Evolutionary conservation across 805 yeast species (phyloP).

Genomic region (Candida awuae): DNA sequence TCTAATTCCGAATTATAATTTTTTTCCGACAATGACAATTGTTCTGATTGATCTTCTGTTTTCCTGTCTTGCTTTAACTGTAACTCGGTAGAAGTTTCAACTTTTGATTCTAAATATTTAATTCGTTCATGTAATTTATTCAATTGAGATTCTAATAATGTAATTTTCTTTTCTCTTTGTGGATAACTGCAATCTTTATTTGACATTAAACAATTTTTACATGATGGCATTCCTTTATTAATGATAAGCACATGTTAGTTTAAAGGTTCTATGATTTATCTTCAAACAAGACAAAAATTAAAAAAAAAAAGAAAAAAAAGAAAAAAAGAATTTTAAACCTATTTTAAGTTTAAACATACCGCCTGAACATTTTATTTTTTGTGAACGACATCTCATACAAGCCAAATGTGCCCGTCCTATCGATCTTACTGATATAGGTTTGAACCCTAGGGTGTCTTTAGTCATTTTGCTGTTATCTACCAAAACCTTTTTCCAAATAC

Average conservation of each 20-base stretch:
- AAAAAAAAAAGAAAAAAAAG: background rate
- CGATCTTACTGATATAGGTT: conserved; percentile 5
- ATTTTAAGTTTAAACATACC: background rate
- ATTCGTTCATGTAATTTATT: conserved; percentile 12
- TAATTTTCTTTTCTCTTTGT: conserved; percentile 17
- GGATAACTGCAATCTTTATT: conserved; percentile 16
- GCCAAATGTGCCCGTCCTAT: conserved; percentile 28
- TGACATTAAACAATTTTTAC: conserved; percentile 14
- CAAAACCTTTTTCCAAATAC: no score
- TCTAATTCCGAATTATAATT: background rate
- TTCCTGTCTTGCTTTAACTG: background rate
- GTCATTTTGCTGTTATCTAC: no score
- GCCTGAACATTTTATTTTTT: conserved; percentile 43
- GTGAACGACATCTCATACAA: conserved; percentile 39
- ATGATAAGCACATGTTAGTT: no score
- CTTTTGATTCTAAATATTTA: conserved; percentile 10
- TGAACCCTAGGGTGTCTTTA: background rate
- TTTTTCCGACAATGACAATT: no score
- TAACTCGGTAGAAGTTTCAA: background rate
- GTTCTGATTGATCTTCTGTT: background rate
- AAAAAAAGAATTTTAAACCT: background rate
- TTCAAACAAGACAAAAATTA: background rate
- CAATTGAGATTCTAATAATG: conserved; percentile 16
- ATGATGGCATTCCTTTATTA: conserved; percentile 10
- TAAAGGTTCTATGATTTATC: background rate